Evolutionary conservation across 441 rosid genomes (phyloP).

Genomic region (Syzygium syzygioides): DNA sequence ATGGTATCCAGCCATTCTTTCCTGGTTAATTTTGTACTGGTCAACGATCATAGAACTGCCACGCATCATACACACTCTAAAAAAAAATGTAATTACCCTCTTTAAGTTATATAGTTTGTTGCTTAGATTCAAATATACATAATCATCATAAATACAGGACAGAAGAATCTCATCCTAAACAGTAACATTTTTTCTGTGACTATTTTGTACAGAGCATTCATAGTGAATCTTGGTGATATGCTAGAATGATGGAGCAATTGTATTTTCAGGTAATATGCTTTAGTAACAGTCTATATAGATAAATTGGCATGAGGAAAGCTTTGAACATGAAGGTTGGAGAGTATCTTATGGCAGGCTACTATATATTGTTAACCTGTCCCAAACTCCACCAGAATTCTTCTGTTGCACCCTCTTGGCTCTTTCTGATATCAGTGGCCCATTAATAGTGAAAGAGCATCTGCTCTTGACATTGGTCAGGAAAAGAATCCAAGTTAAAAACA

Average conservation of each 20-base stretch:
- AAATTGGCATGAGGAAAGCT: not conserved
- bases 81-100: not conserved
- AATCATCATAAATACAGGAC: not conserved
- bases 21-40: not conserved
- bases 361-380: not conserved
- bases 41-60: not conserved
- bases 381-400: not conserved
- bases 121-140: not conserved
- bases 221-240: not conserved
- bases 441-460: not conserved
- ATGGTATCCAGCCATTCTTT: not conserved
- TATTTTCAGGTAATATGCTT: not conserved
- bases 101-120: not conserved
- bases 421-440: not conserved
- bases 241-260: not conserved
- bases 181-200: not conserved
- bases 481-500: not conserved
- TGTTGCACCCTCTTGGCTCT: not conserved
- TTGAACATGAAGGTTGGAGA: not conserved
- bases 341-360: not conserved
- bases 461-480: not conserved
- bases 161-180: not conserved
- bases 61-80: not conserved
- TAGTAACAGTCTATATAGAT: not conserved
- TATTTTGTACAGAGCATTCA: not conserved